These are phyloP conservation scores for Musa schizocarpa DNA, from an alignment of 176 grass and related monocot species.

Conservation along the genomic window DNA sequence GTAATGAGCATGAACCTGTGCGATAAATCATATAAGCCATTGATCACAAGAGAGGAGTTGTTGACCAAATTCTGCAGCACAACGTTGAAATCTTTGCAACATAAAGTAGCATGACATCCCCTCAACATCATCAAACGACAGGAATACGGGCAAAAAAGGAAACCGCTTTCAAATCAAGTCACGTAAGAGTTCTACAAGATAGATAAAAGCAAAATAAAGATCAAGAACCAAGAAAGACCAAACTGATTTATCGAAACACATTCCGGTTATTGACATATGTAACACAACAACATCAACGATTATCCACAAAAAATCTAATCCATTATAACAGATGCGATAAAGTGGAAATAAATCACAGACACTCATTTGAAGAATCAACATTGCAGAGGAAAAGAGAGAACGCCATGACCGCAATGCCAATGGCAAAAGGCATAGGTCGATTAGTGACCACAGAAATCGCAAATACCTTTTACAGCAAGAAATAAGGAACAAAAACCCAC, in stretches of 20 bases:
- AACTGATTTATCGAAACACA: neutral
- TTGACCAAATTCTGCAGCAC: slow-evolving; percentile 15
- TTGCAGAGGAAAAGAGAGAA: neutral
- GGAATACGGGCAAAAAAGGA: neutral
- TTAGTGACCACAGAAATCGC: neutral
- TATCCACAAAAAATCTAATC: neutral
- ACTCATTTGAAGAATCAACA: neutral
- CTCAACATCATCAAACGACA: slow-evolving; percentile 9
- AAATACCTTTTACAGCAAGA: neutral
- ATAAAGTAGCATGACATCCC: slow-evolving; percentile 11
- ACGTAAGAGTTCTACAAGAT: neutral
- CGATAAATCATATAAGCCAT: slow-evolving; percentile 31
- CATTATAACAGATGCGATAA: neutral
- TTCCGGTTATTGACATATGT: neutral
- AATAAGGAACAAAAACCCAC: slow-evolving; percentile 30
- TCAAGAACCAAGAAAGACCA: neutral
- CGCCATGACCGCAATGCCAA: no score
- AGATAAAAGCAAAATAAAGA: neutral
- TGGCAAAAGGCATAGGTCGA: neutral
- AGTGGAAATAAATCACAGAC: neutral
- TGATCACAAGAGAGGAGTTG: neutral
- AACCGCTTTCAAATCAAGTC: neutral
- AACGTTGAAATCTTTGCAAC: neutral
- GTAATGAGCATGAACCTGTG: slow-evolving; percentile 73
- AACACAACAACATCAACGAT: neutral